phyloP scores from a whole-genome alignment of 1,284 basidiomycete genomes.

The Cutaneotrichosporon spelunceum region DNA sequence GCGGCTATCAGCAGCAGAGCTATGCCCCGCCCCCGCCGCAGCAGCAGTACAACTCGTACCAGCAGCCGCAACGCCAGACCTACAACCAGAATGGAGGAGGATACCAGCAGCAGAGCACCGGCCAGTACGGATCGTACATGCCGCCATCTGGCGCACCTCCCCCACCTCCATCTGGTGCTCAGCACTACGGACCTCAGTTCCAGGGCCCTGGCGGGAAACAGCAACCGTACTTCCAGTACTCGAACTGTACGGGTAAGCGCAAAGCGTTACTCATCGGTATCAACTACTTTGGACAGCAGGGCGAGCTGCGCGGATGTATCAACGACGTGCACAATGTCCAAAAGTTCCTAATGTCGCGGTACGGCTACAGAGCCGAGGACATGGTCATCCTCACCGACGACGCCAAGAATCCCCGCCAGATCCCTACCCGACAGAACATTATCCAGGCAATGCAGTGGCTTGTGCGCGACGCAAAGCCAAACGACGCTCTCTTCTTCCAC shows the following conservation, averaged over 20 bases:
- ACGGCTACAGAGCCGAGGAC: conserved; percentile 70
- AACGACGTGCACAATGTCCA: conserved; percentile 80
- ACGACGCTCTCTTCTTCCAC: conserved; percentile 90
- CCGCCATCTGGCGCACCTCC: conserved; percentile 11
- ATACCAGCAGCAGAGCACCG: conserved; percentile 10
- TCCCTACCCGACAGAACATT: conserved; percentile 78
- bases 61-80: conserved; percentile 11
- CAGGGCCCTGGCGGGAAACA: conserved; percentile 57
- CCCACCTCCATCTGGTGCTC: conserved; percentile 57
- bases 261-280: conserved; percentile 53
- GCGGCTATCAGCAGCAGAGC: conserved; percentile 3
- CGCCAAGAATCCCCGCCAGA: conserved; percentile 59
- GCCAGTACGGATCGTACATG: not conserved
- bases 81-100: conserved; percentile 20
- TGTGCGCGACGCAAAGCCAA: conserved; percentile 69
- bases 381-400: conserved; percentile 84
- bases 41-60: conserved; percentile 8
- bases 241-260: conserved; percentile 60
- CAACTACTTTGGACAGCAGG: conserved; percentile 69
- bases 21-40: conserved; percentile 1
- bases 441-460: conserved; percentile 85
- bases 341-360: conserved; percentile 67
- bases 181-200: conserved; percentile 66
- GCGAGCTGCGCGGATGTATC: conserved; percentile 73
- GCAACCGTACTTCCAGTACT: conserved; percentile 72